phyloP scores from a whole-genome alignment of 2,329 filamentous ascomycete species.

The Stagonosporopsis tanaceti region DNA sequence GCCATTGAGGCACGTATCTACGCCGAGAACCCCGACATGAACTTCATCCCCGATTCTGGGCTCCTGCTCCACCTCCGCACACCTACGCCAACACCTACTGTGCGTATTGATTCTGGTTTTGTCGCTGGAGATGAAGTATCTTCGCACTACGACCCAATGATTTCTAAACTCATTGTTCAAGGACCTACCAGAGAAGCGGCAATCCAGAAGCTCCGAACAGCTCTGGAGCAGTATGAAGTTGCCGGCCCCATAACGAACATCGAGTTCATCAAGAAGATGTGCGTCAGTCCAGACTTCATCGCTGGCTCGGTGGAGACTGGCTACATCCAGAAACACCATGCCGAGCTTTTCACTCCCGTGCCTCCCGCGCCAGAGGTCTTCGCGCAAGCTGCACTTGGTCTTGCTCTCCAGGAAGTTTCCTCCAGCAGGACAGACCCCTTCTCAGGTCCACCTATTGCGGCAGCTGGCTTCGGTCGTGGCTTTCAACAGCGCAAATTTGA shows the following conservation, averaged over 20 bases:
- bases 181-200: slow-evolving; percentile 80
- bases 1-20: slow-evolving; percentile 97
- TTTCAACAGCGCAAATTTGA: slow-evolving; percentile 70
- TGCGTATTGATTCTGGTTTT: slow-evolving; percentile 94
- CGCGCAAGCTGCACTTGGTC: slow-evolving; percentile 83
- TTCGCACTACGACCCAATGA: slow-evolving; percentile 98
- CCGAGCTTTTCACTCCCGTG: slow-evolving; percentile 76
- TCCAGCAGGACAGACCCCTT: slow-evolving; percentile 48
- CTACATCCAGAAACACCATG: slow-evolving; percentile 88
- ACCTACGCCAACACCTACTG: slow-evolving; percentile 71
- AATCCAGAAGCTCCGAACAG: slow-evolving; percentile 80
- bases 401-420: slow-evolving; percentile 61
- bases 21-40: slow-evolving; percentile 89
- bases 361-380: slow-evolving; percentile 75
- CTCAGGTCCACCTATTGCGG: slow-evolving; percentile 47
- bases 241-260: slow-evolving; percentile 95
- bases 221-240: slow-evolving; percentile 88
- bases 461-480: slow-evolving; percentile 65
- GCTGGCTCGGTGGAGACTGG: slow-evolving; percentile 91
- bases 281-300: slow-evolving; percentile 81
- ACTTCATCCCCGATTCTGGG: slow-evolving; percentile 94
- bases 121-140: slow-evolving; percentile 90
- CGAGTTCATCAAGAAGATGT: slow-evolving; percentile 91
- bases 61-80: slow-evolving; percentile 83
- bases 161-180: slow-evolving; percentile 93